Conservation (phyloP, 139 green algal genomes). For the Ulvella scutata region DNA sequence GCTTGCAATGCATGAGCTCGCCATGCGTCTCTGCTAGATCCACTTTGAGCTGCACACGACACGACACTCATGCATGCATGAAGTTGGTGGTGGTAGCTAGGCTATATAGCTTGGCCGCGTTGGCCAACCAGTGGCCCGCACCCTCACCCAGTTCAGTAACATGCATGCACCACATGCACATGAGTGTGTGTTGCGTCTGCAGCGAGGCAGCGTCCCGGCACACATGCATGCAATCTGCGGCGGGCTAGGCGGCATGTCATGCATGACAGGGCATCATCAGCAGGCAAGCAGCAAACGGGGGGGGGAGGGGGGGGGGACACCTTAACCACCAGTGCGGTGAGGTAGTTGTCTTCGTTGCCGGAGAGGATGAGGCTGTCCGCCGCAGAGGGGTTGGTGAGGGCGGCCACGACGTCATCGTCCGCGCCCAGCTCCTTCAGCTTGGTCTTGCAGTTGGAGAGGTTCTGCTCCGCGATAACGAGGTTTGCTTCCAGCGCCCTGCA, state of each 20-base stretch:
- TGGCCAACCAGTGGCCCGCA: no score
- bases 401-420: not conserved
- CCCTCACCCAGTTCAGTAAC: no score
- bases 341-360: not conserved
- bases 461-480: conserved; percentile 1
- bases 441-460: not conserved
- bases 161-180: no score
- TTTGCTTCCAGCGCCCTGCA: not conserved
- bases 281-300: not conserved
- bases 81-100: no score
- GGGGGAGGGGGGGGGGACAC: not conserved
- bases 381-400: not conserved
- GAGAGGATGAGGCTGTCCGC: not conserved
- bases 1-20: not conserved
- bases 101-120: no score
- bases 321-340: not conserved
- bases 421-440: conserved; percentile 1
- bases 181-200: no score
- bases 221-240: no score
- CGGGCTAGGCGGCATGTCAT: no score
- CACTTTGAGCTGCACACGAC: not conserved
- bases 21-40: not conserved
- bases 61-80: no score
- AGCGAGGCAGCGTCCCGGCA: no score
- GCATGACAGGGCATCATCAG: no score